Evolutionary conservation across 2,329 filamentous ascomycete genomes (phyloP), one percentile per base, ranked within the genome.

Genomic region (Cryphonectria nitschkei): DNA sequence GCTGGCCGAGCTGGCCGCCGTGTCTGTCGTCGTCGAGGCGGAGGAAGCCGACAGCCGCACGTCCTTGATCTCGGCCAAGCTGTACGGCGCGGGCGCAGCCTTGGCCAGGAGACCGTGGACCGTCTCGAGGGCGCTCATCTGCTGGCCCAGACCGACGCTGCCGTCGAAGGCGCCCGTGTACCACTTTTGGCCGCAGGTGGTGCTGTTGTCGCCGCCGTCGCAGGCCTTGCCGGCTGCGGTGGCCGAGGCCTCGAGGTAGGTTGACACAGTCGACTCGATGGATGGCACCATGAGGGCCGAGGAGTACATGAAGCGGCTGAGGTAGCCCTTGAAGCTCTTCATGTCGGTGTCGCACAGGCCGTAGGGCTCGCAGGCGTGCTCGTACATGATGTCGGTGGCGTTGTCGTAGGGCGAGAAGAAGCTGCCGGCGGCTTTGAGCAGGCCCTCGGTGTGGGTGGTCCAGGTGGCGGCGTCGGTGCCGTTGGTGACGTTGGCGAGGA

Each of bases 241-340:
- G 46, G 88, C 87, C 2, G 87, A 87, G 1, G 84, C 77, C 6
- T 81, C 77, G 58, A 92, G 83, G 62, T 86, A 79, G 2, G 78
- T 77, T 65, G 83, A 80, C 63, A 92, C 83, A 5, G 82, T 80
- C 3, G 79, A 68, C 3, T 80, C 79, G 29, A 90, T 85, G 29
- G 84, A 84, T 13, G 90, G 88, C 71, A 89, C 83, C 80, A 90
- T 83, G 66, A 85, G 77, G 46, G 87, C 83, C 3, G 88, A 84
- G 62, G 86, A 83, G 80, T 86, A 90, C 82, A 91, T 86, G 81
- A 89, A 91, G 68, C 89, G 88, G 37, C 89, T 83, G 41, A 92
- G 83, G 77, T 90, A 91, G 60, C 85, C 90, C 80, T 93, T 93
- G 85, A 90, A 92, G 11, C 87, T 88, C 75, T 85, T 86, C 84